Base-by-base conservation (phyloP, 148 eudicot species). In the Diospyros kaki region DNA sequence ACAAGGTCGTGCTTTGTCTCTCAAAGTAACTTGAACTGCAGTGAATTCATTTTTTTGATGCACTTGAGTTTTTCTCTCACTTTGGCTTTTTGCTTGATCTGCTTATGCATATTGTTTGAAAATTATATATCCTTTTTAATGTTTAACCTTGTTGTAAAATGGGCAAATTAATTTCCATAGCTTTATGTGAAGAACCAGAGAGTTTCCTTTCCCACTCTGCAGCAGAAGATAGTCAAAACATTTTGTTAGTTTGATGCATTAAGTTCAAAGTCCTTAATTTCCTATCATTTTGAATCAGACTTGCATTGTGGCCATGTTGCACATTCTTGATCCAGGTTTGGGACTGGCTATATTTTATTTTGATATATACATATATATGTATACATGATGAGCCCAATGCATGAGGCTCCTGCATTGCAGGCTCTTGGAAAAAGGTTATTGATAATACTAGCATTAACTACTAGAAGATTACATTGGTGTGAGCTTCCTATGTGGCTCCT, bases 1-100 rank as follows among this genome's bases (percentile, higher is more conserved):
- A 68, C 75, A 82, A 83, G 98, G 97, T 92, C 77, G 75, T 55
- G 69, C 75, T 75, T 44, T 68, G 66, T 80, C 70, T 80, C 59
- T 64, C 54, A 1, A 2, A 1, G 10, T 15, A 43, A 6, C 38
- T 10, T 17, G 50, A 43, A 39, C 42, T 72, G 75, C 51, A 59
- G 2, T 9, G 53, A 44, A 58, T 44, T 17, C 9, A 44, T 58
- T 66, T 18, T 9, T 48, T 2, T 5, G 54, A 17, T 58, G 52
- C 9, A 54, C 18, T 3, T 66, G 53, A 9, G 13, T 58, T 43
- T 9, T 43, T 10, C 53, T 58, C 58, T 43, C 38, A 2, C 46
- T 69, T 14, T 54, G 12, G 48, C 18, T 55, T 14, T 14, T 44
- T 66, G 2, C 2, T 41, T 43, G 6, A 48, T 48, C 52, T 48